phyloP scores from a whole-genome alignment of 2,329 filamentous ascomycete genomes.

The Xylariaceae sp. region DNA sequence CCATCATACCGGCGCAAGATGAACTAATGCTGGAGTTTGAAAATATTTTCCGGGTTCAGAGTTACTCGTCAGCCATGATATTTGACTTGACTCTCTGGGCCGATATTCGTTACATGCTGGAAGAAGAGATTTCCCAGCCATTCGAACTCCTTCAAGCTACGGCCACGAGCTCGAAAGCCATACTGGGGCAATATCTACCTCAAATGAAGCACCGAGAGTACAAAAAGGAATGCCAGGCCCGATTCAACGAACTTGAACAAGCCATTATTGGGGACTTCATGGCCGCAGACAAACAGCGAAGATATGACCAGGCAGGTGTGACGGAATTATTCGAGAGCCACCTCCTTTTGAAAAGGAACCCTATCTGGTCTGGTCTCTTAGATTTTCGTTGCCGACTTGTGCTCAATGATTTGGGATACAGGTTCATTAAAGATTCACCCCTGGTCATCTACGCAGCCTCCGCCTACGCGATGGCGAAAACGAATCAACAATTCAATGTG shows the following conservation, averaged over 20 bases:
- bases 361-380: slow-evolving; percentile 25
- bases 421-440: slow-evolving; percentile 19
- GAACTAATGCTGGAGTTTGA: slow-evolving; percentile 28
- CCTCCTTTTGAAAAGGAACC: slow-evolving; percentile 21
- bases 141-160: slow-evolving; percentile 24
- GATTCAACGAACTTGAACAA: slow-evolving; percentile 15
- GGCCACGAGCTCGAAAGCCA: slow-evolving; percentile 11
- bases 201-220: slow-evolving; percentile 13
- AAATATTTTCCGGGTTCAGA: slow-evolving; percentile 17
- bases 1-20: slow-evolving; percentile 25
- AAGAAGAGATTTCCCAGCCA: slow-evolving; percentile 17
- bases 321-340: slow-evolving; percentile 17
- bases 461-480: slow-evolving; percentile 17
- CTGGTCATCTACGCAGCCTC: slow-evolving; percentile 24
- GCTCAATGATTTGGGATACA: slow-evolving; percentile 22
- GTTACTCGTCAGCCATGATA: slow-evolving; percentile 24
- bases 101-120: slow-evolving; percentile 32
- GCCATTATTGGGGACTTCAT: slow-evolving; percentile 22
- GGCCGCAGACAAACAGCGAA: slow-evolving; percentile 17
- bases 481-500: slow-evolving; percentile 8
- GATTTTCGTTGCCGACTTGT: slow-evolving; percentile 24
- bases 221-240: slow-evolving; percentile 6
- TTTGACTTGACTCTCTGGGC: slow-evolving; percentile 31
- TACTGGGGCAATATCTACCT: slow-evolving; percentile 13
- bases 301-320: slow-evolving; percentile 11